A percentile compares a stretch with the other conserved stretches of the same genome.
phyloP scores from a whole-genome alignment of 2,329 filamentous ascomycete species.

The Trichophyton equinum region DNA sequence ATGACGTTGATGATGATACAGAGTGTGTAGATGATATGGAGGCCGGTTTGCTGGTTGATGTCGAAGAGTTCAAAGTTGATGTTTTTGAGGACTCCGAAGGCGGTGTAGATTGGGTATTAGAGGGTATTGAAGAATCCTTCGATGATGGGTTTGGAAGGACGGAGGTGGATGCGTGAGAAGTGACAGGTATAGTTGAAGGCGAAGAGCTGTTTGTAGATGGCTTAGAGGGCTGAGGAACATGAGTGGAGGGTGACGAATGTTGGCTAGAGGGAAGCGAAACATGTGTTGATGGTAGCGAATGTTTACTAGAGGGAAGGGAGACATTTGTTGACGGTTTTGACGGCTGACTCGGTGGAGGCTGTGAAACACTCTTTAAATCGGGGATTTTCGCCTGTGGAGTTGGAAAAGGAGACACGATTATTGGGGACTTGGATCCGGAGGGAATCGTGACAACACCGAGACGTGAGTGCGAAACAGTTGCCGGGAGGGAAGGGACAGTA shows the following conservation, averaged over 20 bases:
- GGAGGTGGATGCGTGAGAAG: background rate
- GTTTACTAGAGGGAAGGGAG: background rate
- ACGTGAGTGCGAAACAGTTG: slow-evolving; percentile 16
- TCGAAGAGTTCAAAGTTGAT: background rate
- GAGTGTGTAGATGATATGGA: background rate
- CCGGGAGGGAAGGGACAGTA: slow-evolving; percentile 17
- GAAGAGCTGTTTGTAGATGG: background rate
- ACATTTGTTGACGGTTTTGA: background rate
- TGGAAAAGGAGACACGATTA: slow-evolving; percentile 7
- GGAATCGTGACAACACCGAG: slow-evolving; percentile 17
- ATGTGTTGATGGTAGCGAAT: background rate
- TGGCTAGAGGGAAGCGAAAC: background rate
- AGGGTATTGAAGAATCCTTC: background rate
- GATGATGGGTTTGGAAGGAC: background rate
- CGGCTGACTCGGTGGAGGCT: background rate
- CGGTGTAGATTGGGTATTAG: background rate
- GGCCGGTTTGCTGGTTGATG: background rate
- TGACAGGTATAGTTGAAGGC: background rate
- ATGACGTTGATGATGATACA: background rate
- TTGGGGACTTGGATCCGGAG: slow-evolving; percentile 11
- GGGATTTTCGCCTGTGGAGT: background rate
- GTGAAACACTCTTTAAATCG: background rate
- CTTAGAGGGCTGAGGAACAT: background rate
- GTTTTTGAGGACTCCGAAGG: background rate
- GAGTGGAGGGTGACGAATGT: background rate